A percentile compares a stretch with the other conserved stretches of the same genome.
Conservation (phyloP, 768 basidiomycete genomes). For the Chiua virens region DNA sequence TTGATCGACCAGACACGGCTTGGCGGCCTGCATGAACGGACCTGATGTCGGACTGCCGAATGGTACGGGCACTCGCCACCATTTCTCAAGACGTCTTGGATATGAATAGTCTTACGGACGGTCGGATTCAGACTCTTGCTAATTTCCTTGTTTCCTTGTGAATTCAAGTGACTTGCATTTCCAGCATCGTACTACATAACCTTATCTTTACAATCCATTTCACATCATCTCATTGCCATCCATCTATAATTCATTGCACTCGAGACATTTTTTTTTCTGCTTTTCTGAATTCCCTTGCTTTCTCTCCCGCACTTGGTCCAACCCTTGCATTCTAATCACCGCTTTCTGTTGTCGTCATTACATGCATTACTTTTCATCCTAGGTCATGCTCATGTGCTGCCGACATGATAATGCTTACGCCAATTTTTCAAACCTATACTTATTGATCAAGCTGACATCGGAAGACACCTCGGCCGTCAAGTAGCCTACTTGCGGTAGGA, state of each 20-base stretch:
- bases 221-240: not conserved
- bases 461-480: too few species aligned
- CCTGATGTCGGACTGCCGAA: not conserved
- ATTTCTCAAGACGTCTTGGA: constrained; percentile 9
- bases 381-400: constrained; percentile 6
- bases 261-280: not conserved
- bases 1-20: constrained; percentile 37
- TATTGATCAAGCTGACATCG: too few species aligned
- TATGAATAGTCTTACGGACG: constrained; percentile 5
- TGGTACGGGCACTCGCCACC: too few species aligned
- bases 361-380: constrained; percentile 9
- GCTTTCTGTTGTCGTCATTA: constrained; percentile 6
- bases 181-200: constrained; percentile 18
- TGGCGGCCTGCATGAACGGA: constrained; percentile 41
- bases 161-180: constrained; percentile 11
- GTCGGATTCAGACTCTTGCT: constrained; percentile 7
- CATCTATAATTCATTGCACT: not conserved
- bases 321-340: not conserved
- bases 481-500: too few species aligned
- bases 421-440: not conserved
- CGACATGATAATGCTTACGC: constrained; percentile 7
- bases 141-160: not conserved
- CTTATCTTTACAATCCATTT: constrained; percentile 9
- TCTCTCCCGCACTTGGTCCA: not conserved
- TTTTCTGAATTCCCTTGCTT: not conserved